Evolutionary conservation across 805 yeast species (phyloP).

Genomic region (Yarrowia deformans): DNA sequence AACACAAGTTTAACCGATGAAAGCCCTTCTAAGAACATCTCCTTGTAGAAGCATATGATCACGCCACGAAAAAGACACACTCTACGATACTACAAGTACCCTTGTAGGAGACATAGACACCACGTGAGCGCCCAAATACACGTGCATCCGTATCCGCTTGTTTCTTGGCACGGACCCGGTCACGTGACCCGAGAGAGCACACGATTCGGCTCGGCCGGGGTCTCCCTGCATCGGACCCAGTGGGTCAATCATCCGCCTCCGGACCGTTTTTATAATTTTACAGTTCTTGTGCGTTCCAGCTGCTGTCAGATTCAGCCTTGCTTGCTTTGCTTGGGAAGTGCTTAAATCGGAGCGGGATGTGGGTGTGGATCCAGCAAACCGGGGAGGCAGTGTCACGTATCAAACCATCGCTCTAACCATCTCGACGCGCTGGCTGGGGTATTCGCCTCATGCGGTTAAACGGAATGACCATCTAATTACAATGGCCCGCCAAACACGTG

Average conservation of each 20-base stretch:
- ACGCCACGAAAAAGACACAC: too few species aligned
- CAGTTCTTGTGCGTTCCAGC: constrained; percentile 11
- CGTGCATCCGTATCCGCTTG: constrained; percentile 20
- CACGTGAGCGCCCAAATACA: not conserved
- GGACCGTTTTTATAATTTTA: constrained; percentile 11
- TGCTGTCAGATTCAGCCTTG: constrained; percentile 24
- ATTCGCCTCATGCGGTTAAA: too few species aligned
- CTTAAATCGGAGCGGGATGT: constrained; percentile 15
- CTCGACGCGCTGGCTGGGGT: too few species aligned
- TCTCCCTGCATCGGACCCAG: constrained; percentile 22
- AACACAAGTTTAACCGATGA: constrained; percentile 2
- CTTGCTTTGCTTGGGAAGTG: constrained; percentile 24
- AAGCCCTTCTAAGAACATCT: not conserved
- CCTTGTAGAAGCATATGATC: too few species aligned
- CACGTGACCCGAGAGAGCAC: constrained; percentile 1
- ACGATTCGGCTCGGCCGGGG: constrained; percentile 15
- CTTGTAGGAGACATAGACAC: too few species aligned
- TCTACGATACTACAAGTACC: too few species aligned
- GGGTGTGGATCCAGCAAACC: not conserved
- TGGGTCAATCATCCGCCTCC: constrained; percentile 27
- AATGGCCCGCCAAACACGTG: too few species aligned
- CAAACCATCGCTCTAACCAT: not conserved
- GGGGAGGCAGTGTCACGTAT: not conserved
- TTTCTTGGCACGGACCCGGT: constrained; percentile 13
- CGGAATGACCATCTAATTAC: too few species aligned